Base-by-base conservation (phyloP, 805 yeast species). In the Torulaspora delbrueckii region DNA sequence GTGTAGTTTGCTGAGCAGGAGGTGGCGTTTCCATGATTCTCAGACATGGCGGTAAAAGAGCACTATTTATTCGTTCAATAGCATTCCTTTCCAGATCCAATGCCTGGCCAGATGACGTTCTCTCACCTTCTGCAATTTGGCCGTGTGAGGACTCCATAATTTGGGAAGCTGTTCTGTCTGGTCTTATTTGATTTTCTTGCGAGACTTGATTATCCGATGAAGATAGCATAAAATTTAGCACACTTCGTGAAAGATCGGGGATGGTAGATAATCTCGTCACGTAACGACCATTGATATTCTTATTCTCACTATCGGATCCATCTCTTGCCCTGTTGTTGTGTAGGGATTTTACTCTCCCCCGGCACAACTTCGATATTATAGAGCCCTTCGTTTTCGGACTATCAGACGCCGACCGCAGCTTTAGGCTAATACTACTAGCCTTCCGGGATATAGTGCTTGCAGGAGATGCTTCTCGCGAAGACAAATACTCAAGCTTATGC, bases 181-280 rank as follows among this genome's bases (percentile, higher is more conserved):
- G 35, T 22, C 28, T 34, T 8, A 8, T 22, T 31, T 23, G 27
- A 12, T 39, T 26, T 5, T 45, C 43, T 9, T 40, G 32, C 6
- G 24, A 35, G 8, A 14, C 33, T 12, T 38, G 30, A 10, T 38
- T 30, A 18, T 42, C 49, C 25, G 40, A 36, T 39, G 53, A 44
- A 13, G 51, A 43, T 14, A 35, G n/a, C 23, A 46, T 39, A 23
- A 54, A 40, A 37, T 55, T 58, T 7, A 53, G 27, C 19, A 56
- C 50, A 37, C 60, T 56, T 33, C 46, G 57, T 4, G 65, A 59
- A n/a, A 54, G 42, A 40, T 60, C 66, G 6, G 65, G 62, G 8
- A 63, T 60, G 3, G 58, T 56, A 7, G 68, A 63, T 12, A 61
- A 42, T 37, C 65, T 56, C 4, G 63, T 56, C n/a, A 56, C 59